Evolutionary conservation across 306 rosid genomes (phyloP).

Genomic region (Trifolium fragiferum): DNA sequence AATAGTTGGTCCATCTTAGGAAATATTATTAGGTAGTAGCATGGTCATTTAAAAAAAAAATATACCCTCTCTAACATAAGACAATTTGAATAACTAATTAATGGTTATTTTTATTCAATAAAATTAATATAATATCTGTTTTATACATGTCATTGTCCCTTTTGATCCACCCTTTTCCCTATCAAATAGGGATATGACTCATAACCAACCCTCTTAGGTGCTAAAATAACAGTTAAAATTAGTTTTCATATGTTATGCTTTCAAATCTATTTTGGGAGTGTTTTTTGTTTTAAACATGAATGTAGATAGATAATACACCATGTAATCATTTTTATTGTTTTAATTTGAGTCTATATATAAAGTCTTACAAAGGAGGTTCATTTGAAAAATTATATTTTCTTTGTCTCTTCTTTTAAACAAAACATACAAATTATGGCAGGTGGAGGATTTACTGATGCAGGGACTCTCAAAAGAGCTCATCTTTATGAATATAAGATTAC

Average conservation of each 20-base stretch:
- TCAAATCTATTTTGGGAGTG: neutral
- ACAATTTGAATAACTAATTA: too few species aligned
- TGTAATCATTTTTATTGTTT: too few species aligned
- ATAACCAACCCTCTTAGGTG: neutral
- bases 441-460: constrained; percentile 53
- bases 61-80: too few species aligned
- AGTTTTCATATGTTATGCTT: neutral
- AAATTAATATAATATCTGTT: neutral
- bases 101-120: neutral
- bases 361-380: neutral
- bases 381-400: neutral
- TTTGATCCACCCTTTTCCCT: neutral
- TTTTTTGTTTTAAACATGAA: neutral
- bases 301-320: neutral
- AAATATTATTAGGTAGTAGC: too few species aligned
- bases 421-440: constrained; percentile 61
- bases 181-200: neutral
- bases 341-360: constrained; percentile 16
- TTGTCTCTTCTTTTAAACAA: constrained; percentile 16
- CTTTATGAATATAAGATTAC: constrained; percentile 76
- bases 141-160: neutral
- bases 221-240: neutral
- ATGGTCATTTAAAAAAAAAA: too few species aligned
- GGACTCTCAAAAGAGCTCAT: constrained; percentile 60
- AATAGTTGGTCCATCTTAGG: too few species aligned